Evolutionary conservation across 192 early-diverging fungal genomes (phyloP).

Genomic region (Coemansia brasiliensis): DNA sequence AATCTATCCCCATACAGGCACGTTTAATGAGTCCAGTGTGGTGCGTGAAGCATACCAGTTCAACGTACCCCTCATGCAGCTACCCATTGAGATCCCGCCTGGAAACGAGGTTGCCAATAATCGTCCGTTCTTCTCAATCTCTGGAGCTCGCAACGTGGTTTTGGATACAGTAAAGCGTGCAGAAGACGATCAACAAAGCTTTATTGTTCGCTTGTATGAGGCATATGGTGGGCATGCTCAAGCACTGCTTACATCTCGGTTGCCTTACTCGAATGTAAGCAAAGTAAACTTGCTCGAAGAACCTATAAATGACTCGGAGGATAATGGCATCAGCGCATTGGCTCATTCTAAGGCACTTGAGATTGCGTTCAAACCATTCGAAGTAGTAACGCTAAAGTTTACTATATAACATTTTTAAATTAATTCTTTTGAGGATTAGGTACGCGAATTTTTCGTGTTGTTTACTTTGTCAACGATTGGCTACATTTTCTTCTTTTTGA

Average conservation of each 20-base stretch:
- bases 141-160: conserved; percentile 67
- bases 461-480: neutral
- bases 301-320: conserved; percentile 1
- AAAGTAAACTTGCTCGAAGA: conserved; percentile 50
- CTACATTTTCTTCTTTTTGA: neutral
- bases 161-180: conserved; percentile 91
- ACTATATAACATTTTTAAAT: no score
- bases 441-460: neutral
- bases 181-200: conserved; percentile 66
- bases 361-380: conserved; percentile 34
- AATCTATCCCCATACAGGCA: conserved; percentile 81
- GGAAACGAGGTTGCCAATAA: neutral
- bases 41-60: conserved; percentile 88
- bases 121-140: conserved; percentile 19
- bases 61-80: conserved; percentile 73
- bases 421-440: no score
- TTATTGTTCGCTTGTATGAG: conserved; percentile 89
- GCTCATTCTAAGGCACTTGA: conserved; percentile 2
- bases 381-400: conserved; percentile 31
- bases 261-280: conserved; percentile 12
- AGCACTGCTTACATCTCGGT: conserved; percentile 18
- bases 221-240: conserved; percentile 75
- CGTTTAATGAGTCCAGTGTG: conserved; percentile 80
- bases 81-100: conserved; percentile 29
- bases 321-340: neutral